Evolutionary conservation across 2,329 filamentous ascomycete genomes (phyloP), one percentile per base, ranked within the genome.

Genomic region (Alternaria gansuensis): DNA sequence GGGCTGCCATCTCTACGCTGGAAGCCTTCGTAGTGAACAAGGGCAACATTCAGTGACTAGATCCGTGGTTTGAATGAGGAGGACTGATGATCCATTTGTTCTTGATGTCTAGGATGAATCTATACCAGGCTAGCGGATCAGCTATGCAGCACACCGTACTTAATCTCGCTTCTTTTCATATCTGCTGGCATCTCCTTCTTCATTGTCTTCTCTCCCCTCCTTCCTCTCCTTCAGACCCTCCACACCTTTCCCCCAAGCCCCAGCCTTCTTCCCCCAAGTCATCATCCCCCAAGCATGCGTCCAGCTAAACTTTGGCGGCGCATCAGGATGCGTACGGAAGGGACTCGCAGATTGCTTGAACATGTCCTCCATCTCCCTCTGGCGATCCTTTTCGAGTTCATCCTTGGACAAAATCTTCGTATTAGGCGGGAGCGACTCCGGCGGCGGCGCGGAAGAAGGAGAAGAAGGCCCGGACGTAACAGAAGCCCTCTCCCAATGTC

Each of bases 1-100:
- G 93, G 91, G 90, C 92, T 65, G 93, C 93, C 43, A 87, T 96
- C 70, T 82, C 88, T 88, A 91, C 88, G 3, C 77, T 98, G 28
- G 92, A 98, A 75, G 90, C 84, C 0, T 98, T 98, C 75, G 91
- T 98, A 21, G 90, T 96, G n/a, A 96, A 97, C 75, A 93, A 93
- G 80, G 95, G 95, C 17, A 88, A 88, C 64, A 90, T 97, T n/a
- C 60, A 63, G 57, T 71, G 68, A 71, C 68, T 71, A 34, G 67
- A 69, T 62, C 67, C 68, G n/a, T 71, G 68, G 67, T 71, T 69
- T 39, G 65, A 71, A 37, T 69, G 37, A 56, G 26, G 29, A 6
- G 8, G 17, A 23, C 29, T 21, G n/a, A 50, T 7, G 23, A 24
- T 23, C 14, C 13, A 31, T 26, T 29, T 34, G 6, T 14, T 29